Conservation (phyloP, 2,329 filamentous ascomycete genomes). For the Tolypocladium cylindrosporum region DNA sequence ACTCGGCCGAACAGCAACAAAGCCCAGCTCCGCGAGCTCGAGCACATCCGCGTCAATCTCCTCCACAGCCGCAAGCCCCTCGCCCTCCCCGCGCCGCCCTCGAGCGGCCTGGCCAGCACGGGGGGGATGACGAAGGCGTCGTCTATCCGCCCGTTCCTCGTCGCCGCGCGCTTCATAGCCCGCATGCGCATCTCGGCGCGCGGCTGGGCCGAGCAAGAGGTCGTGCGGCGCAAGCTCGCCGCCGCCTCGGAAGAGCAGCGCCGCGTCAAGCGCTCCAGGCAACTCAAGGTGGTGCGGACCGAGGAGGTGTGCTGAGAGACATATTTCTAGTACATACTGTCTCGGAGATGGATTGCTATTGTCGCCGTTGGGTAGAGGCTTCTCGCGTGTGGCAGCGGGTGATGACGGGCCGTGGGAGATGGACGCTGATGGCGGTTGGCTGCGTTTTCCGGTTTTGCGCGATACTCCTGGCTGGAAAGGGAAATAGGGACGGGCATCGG, state of each 20-base stretch:
- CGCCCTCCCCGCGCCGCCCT: constrained; percentile 15
- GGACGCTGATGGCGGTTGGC: not conserved
- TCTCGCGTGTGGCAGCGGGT: not conserved
- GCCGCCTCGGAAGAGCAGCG: constrained; percentile 36
- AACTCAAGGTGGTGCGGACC: constrained; percentile 27
- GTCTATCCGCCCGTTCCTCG: constrained; percentile 33
- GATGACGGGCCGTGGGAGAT: not conserved
- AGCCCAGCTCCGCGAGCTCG: constrained; percentile 76
- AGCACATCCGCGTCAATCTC: constrained; percentile 55
- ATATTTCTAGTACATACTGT: not conserved
- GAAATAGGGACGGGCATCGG: not conserved
- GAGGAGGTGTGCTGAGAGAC: not conserved
- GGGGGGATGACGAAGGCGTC: constrained; percentile 11
- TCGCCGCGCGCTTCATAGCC: constrained; percentile 41
- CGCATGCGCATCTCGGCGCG: constrained; percentile 37
- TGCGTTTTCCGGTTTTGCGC: not conserved
- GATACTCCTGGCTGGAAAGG: not conserved
- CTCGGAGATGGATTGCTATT: not conserved
- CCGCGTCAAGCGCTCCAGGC: constrained; percentile 31
- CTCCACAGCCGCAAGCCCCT: constrained; percentile 28
- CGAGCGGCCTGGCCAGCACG: constrained; percentile 4
- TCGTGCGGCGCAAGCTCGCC: constrained; percentile 36
- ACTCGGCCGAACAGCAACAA: constrained; percentile 62
- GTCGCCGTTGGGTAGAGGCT: not conserved
- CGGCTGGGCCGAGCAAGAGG: constrained; percentile 42